Conservation (phyloP, 2,329 filamentous ascomycete genomes). For the Cladosporium sp. region DNA sequence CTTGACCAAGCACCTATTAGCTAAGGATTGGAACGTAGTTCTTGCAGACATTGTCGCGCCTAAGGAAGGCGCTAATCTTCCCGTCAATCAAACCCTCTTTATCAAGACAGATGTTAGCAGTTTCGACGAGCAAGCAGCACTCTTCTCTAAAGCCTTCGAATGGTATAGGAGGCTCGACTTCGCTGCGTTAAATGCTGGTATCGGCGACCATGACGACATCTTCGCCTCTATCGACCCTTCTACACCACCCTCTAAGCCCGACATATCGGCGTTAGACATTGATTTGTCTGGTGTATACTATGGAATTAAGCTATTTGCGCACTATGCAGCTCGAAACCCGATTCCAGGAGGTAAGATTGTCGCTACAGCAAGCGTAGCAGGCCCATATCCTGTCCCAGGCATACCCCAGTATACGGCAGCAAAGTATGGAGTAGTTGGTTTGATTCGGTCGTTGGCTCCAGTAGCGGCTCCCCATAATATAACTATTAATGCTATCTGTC, state of each 20-base stretch:
- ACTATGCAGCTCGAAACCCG: constrained; percentile 25
- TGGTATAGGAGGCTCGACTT: constrained; percentile 28
- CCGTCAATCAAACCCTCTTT: constrained; percentile 28
- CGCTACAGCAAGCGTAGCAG: constrained; percentile 31
- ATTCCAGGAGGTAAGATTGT: constrained; percentile 29
- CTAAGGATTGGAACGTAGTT: constrained; percentile 38
- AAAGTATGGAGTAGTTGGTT: constrained; percentile 40
- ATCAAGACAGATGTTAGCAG: constrained; percentile 31
- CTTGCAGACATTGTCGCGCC: constrained; percentile 43
- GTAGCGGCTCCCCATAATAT: constrained; percentile 32
- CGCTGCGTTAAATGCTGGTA: constrained; percentile 31
- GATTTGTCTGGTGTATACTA: constrained; percentile 33
- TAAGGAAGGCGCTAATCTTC: constrained; percentile 13
- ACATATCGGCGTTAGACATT: constrained; percentile 31
- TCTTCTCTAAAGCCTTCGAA: constrained; percentile 23
- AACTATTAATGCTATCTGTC: constrained; percentile 40
- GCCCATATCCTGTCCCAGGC: constrained; percentile 29
- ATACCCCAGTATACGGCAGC: constrained; percentile 39
- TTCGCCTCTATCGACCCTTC: constrained; percentile 23
- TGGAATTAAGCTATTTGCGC: constrained; percentile 35
- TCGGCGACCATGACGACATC: constrained; percentile 34
- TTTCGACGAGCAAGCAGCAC: constrained; percentile 21
- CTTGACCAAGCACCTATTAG: no score
- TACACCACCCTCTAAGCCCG: constrained; percentile 27
- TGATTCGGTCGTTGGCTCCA: constrained; percentile 34